Percentiles rank a stretch among this genome's conserved stretches.
phyloP scores from a whole-genome alignment of 2,329 filamentous ascomycete genomes.

The Aquanectria penicillioides region DNA sequence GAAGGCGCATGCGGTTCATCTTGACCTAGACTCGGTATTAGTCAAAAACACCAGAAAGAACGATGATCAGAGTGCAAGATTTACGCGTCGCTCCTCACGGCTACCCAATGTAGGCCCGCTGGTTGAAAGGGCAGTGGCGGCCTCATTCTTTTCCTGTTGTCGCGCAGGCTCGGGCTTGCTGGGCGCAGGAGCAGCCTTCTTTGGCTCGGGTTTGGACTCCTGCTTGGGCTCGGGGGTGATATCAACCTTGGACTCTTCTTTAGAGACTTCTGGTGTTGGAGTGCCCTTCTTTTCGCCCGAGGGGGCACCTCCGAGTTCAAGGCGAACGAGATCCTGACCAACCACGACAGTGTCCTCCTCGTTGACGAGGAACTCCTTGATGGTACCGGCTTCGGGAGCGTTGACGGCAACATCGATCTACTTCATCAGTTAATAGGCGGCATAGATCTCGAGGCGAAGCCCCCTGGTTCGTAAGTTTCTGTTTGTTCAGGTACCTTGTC shows the following conservation, averaged over 20 bases:
- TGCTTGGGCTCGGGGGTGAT: slow-evolving; percentile 47
- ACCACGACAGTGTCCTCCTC: slow-evolving; percentile 97
- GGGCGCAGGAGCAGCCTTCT: slow-evolving; percentile 43
- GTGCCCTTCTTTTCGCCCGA: slow-evolving; percentile 51
- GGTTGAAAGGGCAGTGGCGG: slow-evolving; percentile 29
- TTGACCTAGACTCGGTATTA: slow-evolving; percentile 73
- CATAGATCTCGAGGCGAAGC: too few relatives aligned
- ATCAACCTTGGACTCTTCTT: slow-evolving; percentile 41
- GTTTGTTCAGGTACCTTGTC: slow-evolving; percentile 81
- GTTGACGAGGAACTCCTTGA: slow-evolving; percentile 90
- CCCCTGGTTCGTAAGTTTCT: too few relatives aligned
- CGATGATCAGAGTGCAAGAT: slow-evolving; percentile 44
- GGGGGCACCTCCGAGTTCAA: slow-evolving; percentile 78
- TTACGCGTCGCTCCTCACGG: slow-evolving; percentile 88
- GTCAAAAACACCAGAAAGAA: background rate
- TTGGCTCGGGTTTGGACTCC: slow-evolving; percentile 45
- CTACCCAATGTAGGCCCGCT: slow-evolving; percentile 64
- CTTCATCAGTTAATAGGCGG: too few relatives aligned
- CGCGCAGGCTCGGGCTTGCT: slow-evolving; percentile 37
- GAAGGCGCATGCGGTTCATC: slow-evolving; percentile 99
- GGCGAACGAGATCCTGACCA: slow-evolving; percentile 87
- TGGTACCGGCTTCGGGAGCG: slow-evolving; percentile 86
- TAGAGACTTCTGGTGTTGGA: slow-evolving; percentile 33
- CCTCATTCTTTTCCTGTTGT: slow-evolving; percentile 41
- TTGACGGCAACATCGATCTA: slow-evolving; percentile 98